Percentiles rank a stretch among this genome's conserved stretches.
phyloP scores from a whole-genome alignment of 1,284 basidiomycete genomes.

The Naganishia liquefaciens region DNA sequence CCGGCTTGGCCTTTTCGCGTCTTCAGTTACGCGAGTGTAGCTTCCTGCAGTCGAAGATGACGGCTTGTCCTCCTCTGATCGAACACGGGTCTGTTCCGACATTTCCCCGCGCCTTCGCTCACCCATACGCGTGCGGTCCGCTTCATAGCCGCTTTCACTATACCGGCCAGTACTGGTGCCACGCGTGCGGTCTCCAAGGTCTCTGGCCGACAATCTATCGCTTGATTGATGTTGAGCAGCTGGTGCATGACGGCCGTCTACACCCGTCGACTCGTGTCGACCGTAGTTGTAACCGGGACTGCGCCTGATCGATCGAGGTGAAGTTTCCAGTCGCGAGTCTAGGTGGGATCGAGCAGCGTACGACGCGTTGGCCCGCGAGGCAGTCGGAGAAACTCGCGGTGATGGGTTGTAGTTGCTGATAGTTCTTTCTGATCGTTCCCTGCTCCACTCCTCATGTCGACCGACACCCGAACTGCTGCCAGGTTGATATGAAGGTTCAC shows the following conservation, averaged over 20 bases:
- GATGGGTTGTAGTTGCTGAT: constrained; percentile 13
- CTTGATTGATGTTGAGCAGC: background rate
- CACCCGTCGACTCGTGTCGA: constrained; percentile 19
- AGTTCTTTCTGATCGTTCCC: constrained; percentile 2
- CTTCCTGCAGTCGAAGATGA: background rate
- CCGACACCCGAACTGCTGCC: constrained; percentile 30
- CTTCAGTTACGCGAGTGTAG: constrained; percentile 14
- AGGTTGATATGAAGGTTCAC: constrained; percentile 23
- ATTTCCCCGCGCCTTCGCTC: constrained; percentile 10
- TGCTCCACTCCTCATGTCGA: constrained; percentile 16
- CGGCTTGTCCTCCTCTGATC: constrained; percentile 22
- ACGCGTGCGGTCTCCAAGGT: constrained; percentile 2
- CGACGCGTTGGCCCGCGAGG: background rate
- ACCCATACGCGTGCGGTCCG: constrained; percentile 3
- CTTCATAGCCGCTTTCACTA: constrained; percentile 15
- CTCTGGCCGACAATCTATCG: background rate
- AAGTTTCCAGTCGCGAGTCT: constrained; percentile 19
- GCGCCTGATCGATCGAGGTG: constrained; percentile 5
- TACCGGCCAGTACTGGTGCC: constrained; percentile 10
- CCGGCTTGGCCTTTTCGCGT: constrained; percentile 5
- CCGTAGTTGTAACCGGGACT: constrained; percentile 22
- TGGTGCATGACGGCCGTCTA: constrained; percentile 8
- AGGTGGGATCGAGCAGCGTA: constrained; percentile 4
- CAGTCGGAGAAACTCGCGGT: constrained; percentile 5
- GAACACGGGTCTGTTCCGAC: constrained; percentile 16